Conservation (phyloP, 192 early-diverging fungal genomes). For the Podila verticillata region DNA sequence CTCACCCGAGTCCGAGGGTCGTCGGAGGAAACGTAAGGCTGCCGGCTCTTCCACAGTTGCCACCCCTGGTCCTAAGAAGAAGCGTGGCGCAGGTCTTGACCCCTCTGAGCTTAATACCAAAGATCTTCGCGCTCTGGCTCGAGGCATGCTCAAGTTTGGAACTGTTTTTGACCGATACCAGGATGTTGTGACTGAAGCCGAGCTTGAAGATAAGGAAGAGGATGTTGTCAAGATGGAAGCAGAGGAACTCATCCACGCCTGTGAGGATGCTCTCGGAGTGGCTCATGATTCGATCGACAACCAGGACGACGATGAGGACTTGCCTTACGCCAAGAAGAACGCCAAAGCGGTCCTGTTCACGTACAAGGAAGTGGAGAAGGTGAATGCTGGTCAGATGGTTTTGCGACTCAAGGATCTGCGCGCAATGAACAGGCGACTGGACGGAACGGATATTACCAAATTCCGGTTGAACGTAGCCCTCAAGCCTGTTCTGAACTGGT, state of each 20-base stretch:
- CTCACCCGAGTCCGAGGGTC: slow-evolving; percentile 38
- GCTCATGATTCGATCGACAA: slow-evolving; percentile 40
- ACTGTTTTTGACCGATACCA: slow-evolving; percentile 81
- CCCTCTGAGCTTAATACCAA: slow-evolving; percentile 72
- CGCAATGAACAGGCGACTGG: slow-evolving; percentile 70
- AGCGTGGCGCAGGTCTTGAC: slow-evolving; percentile 37
- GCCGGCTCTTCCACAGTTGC: slow-evolving; percentile 7
- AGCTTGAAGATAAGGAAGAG: slow-evolving; percentile 74
- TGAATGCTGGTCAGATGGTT: slow-evolving; percentile 87
- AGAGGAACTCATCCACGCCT: slow-evolving; percentile 57
- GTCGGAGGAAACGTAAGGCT: slow-evolving; percentile 42
- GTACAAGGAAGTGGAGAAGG: slow-evolving; percentile 80
- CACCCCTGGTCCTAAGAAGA: slow-evolving; percentile 35
- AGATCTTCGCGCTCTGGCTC: slow-evolving; percentile 84
- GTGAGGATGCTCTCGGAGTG: slow-evolving; percentile 55
- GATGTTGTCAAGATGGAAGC: slow-evolving; percentile 50
- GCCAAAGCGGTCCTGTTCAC: slow-evolving; percentile 80
- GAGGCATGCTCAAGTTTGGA: slow-evolving; percentile 86
- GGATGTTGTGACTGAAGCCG: slow-evolving; percentile 83
- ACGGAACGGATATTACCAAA: slow-evolving; percentile 63
- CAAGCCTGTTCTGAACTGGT: slow-evolving; percentile 90
- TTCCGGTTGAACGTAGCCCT: slow-evolving; percentile 85
- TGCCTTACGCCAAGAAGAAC: slow-evolving; percentile 47
- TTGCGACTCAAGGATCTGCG: slow-evolving; percentile 80
- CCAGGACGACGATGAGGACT: slow-evolving; percentile 45